Evolutionary conservation across 2,329 filamentous ascomycete species (phyloP).

Genomic region (Niveomyces coronatus): DNA sequence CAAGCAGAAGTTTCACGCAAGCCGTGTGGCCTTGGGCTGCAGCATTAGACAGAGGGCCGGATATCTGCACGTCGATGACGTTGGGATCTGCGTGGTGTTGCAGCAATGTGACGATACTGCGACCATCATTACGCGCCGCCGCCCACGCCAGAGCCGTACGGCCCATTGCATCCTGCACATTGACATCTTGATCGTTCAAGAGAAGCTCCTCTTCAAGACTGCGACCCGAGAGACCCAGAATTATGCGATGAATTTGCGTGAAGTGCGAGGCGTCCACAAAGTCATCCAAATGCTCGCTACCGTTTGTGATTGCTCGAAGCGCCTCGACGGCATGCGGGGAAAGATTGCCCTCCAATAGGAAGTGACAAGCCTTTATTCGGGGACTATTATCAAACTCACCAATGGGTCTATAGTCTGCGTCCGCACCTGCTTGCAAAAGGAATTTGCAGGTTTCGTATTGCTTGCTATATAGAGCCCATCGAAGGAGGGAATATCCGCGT

Average conservation of each 20-base stretch:
- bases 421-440: conserved; percentile 19
- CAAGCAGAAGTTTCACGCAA: conserved; percentile 13
- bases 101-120: conserved; percentile 11
- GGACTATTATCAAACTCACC: conserved; percentile 11
- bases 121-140: conserved; percentile 13
- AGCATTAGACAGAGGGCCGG: conserved; percentile 14
- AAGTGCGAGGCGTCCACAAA: conserved; percentile 14
- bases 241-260: conserved; percentile 13
- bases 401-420: conserved; percentile 18
- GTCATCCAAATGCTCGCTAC: conserved; percentile 14
- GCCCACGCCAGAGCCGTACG: conserved; percentile 15
- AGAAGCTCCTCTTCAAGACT: conserved; percentile 11
- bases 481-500: conserved; percentile 22
- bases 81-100: conserved; percentile 13
- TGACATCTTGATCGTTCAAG: conserved; percentile 10
- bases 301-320: conserved; percentile 13
- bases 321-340: conserved; percentile 10
- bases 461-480: conserved; percentile 24
- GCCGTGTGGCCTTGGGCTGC: conserved; percentile 14
- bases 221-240: conserved; percentile 11
- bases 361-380: conserved; percentile 15
- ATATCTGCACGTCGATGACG: conserved; percentile 15
- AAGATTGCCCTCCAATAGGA: conserved; percentile 14
- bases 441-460: conserved; percentile 21
- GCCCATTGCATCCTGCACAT: conserved; percentile 13